Conservation (phyloP, 305 asterid genomes). For the Fraxinus platypoda region DNA sequence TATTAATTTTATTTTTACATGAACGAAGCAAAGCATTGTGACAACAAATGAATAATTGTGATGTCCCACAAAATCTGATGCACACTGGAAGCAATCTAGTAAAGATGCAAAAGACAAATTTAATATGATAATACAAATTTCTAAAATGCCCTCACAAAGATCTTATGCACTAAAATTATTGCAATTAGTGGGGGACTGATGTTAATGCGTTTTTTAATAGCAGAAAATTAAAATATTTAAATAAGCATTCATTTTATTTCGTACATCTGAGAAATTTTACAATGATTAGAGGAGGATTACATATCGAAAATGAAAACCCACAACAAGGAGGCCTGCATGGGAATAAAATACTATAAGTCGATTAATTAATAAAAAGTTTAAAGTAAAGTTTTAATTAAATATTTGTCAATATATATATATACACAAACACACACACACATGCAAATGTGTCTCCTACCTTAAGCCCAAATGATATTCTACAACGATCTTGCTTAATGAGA, state of each 20-base stretch:
- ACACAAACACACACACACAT: not conserved
- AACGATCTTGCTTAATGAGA: not conserved
- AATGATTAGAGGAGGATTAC: not conserved
- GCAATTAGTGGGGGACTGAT: conserved; percentile 5
- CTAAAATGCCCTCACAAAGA: conserved; percentile 41
- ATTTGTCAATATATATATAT: not conserved
- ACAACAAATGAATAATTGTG: conserved; percentile 41
- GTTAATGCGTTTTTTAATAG: not conserved
- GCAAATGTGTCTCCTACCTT: not conserved
- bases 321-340: not conserved
- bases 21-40: conserved; percentile 25
- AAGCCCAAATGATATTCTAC: not conserved
- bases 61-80: conserved; percentile 57
- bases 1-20: not conserved
- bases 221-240: not conserved
- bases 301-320: not conserved
- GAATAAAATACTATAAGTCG: not conserved
- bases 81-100: conserved; percentile 51
- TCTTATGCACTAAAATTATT: conserved; percentile 13
- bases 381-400: not conserved
- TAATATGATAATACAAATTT: conserved; percentile 28
- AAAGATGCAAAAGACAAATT: conserved; percentile 48
- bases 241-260: not conserved
- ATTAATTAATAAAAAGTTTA: not conserved
- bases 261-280: not conserved